phyloP scores from a whole-genome alignment of 805 yeast genomes.

The Yarrowia sp. region DNA sequence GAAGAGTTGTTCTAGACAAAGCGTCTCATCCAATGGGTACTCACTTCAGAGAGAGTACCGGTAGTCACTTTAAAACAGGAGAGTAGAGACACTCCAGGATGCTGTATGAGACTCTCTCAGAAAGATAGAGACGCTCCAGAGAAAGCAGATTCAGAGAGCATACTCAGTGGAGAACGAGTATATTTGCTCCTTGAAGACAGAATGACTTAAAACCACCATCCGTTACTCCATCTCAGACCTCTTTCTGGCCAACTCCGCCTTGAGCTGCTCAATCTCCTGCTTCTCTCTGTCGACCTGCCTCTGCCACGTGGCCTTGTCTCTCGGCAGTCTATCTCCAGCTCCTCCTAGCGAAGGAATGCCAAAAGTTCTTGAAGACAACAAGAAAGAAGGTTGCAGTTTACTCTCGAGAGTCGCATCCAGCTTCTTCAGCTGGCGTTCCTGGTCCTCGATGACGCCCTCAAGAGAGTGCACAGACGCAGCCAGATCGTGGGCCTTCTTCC shows the following conservation, averaged over 20 bases:
- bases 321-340: neutral
- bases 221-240: neutral
- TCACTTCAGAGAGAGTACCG: too few species aligned
- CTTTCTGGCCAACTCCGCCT: slow-evolving; percentile 27
- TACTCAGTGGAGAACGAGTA: too few species aligned
- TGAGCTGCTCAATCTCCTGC: slow-evolving; percentile 30
- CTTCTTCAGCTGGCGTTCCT: slow-evolving; percentile 42
- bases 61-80: too few species aligned
- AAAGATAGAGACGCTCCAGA: neutral
- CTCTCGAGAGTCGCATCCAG: slow-evolving; percentile 28
- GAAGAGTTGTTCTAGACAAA: too few species aligned
- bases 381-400: slow-evolving; percentile 17
- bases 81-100: too few species aligned
- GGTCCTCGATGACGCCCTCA: slow-evolving; percentile 47
- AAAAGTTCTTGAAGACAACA: neutral
- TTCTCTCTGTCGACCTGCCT: slow-evolving; percentile 28
- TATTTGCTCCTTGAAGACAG: too few species aligned
- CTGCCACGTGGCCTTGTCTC: slow-evolving; percentile 28
- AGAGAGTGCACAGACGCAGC: slow-evolving; percentile 45
- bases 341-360: neutral
- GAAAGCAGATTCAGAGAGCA: too few species aligned
- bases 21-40: too few species aligned
- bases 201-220: too few species aligned
- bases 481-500: slow-evolving; percentile 41
- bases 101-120: neutral